Conservation (phyloP, 805 yeast species). For the Komagataella kurtzmanii region DNA sequence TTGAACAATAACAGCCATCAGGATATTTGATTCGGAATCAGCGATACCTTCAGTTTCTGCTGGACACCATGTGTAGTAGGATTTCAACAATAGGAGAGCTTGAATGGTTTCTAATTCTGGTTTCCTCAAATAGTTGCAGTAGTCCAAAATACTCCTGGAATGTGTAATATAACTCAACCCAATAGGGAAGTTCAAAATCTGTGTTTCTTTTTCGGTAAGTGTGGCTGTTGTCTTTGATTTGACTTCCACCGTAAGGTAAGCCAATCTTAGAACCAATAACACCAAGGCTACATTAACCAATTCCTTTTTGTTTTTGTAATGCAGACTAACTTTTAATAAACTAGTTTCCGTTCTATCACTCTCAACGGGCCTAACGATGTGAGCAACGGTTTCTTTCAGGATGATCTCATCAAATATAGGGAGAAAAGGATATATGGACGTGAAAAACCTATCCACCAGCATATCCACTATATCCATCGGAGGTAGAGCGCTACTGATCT, state of each 20-base stretch:
- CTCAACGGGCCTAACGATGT: slow-evolving; percentile 14
- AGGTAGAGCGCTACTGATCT: slow-evolving; percentile 9
- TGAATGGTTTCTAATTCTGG: slow-evolving; percentile 29
- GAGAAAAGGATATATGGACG: slow-evolving; percentile 26
- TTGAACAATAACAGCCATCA: slow-evolving; percentile 21
- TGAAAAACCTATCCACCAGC: slow-evolving; percentile 25
- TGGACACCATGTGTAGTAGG: slow-evolving; percentile 28
- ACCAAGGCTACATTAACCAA: slow-evolving; percentile 12
- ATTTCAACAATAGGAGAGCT: slow-evolving; percentile 22
- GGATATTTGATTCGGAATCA: slow-evolving; percentile 24
- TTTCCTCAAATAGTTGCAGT: slow-evolving; percentile 23
- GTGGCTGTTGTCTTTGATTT: slow-evolving; percentile 5
- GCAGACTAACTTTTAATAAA: slow-evolving; percentile 2
- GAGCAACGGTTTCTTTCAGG: slow-evolving; percentile 18
- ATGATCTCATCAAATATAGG: slow-evolving; percentile 29
- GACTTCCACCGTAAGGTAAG: slow-evolving; percentile 11
- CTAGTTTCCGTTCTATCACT: slow-evolving; percentile 1
- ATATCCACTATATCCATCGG: slow-evolving; percentile 19
- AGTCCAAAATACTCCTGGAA: slow-evolving; percentile 24
- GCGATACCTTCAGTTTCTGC: slow-evolving; percentile 38
- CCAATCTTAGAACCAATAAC: slow-evolving; percentile 13
- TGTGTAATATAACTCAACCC: slow-evolving; percentile 22
- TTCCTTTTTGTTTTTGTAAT: slow-evolving; percentile 8
- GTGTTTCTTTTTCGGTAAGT: slow-evolving; percentile 8
- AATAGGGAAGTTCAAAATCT: slow-evolving; percentile 23